Conservation (phyloP, 2,329 filamentous ascomycete genomes). For the Colletotrichum sp. region DNA sequence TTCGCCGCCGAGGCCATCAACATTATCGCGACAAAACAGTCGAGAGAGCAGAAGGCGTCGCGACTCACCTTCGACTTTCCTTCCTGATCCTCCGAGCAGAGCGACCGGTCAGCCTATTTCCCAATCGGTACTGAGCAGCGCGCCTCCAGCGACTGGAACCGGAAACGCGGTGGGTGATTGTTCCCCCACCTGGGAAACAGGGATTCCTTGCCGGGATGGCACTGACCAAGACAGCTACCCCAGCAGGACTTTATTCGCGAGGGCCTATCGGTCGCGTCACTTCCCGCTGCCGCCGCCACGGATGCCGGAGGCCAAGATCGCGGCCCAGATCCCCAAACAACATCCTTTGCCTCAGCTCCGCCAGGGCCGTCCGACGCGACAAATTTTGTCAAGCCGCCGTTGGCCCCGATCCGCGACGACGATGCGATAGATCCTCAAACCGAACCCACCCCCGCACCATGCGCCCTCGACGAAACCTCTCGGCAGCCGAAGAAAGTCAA, state of each 20-base stretch:
- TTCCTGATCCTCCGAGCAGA: not conserved
- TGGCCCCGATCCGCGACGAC: not conserved
- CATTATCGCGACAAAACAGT: not conserved
- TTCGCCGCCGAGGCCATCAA: constrained; percentile 11
- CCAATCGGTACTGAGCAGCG: not conserved
- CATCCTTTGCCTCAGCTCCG: not conserved
- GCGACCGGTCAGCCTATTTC: not conserved
- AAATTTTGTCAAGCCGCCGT: not conserved
- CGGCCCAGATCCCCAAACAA: not conserved
- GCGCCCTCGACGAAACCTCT: not conserved
- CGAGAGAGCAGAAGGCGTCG: not conserved
- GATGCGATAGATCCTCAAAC: not conserved
- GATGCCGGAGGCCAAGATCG: not conserved
- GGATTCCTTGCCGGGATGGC: constrained; percentile 13
- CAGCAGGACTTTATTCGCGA: constrained; percentile 7
- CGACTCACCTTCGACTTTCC: not conserved
- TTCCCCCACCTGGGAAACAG: not conserved
- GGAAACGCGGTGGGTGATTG: not conserved
- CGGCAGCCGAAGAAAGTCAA: not conserved
- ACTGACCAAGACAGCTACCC: constrained; percentile 18
- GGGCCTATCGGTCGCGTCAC: not conserved
- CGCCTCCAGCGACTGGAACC: not conserved
- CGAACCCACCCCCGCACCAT: not conserved
- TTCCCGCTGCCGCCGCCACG: not conserved
- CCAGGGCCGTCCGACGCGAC: not conserved